A percentile compares a stretch with the other conserved stretches of the same genome.
Conservation (phyloP, 2,329 filamentous ascomycete genomes). For the Hymenoscyphus albidus region DNA sequence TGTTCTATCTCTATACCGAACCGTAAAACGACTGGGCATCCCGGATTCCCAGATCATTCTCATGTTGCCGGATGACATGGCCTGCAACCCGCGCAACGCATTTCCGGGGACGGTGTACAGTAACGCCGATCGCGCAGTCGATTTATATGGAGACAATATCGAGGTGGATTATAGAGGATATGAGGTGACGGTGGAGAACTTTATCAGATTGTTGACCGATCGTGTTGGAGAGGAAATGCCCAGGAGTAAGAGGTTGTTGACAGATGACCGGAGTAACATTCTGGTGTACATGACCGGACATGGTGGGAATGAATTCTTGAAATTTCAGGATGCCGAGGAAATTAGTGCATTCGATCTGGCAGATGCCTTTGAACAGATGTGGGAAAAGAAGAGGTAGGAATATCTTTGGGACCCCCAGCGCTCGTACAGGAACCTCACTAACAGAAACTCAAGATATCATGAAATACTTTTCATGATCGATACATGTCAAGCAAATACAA, state of each 20-base stretch:
- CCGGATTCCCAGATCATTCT: constrained; percentile 98
- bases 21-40: constrained; percentile 95
- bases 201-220: constrained; percentile 91
- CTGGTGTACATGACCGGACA: constrained; percentile 99
- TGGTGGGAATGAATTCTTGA: constrained; percentile 94
- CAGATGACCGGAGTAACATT: constrained; percentile 94
- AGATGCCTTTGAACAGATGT: constrained; percentile 98
- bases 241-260: constrained; percentile 86
- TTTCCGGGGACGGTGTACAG: constrained; percentile 98
- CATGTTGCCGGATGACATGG: constrained; percentile 99
- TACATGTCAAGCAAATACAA: constrained; percentile 98
- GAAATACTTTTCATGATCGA: constrained; percentile 99
- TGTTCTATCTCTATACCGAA: constrained; percentile 94
- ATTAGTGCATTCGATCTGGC: constrained; percentile 95
- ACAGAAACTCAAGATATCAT: constrained; percentile 62
- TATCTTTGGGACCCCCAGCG: neutral
- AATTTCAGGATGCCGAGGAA: constrained; percentile 97
- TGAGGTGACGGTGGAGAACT: constrained; percentile 98
- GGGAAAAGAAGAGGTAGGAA: constrained; percentile 93
- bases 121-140: constrained; percentile 91
- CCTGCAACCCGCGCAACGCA: constrained; percentile 96
- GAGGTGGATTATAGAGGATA: constrained; percentile 98
- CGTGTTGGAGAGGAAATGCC: constrained; percentile 93
- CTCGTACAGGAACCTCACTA: neutral
- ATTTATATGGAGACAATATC: constrained; percentile 97